phyloP scores from a whole-genome alignment of 306 rosid genomes.

The Lathyrus aphaca region DNA sequence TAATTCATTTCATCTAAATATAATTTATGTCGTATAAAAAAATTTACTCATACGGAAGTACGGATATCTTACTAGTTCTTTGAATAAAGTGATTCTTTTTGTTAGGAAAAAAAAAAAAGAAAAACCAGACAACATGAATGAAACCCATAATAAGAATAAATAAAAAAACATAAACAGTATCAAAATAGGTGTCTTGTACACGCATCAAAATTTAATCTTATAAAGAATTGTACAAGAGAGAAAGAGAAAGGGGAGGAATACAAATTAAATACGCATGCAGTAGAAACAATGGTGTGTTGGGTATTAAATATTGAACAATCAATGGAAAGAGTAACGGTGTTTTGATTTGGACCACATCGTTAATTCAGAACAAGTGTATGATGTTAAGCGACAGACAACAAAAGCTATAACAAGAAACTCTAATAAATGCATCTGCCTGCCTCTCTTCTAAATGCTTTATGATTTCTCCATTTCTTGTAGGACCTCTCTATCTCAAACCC shows the following conservation, averaged over 20 bases:
- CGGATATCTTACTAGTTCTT: too few relatives aligned
- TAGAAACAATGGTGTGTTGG: neutral
- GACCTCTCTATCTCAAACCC: constrained; percentile 17
- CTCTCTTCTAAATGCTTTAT: constrained; percentile 16
- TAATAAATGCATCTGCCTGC: constrained; percentile 43
- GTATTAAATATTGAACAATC: neutral
- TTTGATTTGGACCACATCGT: constrained; percentile 38
- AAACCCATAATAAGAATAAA: too few relatives aligned
- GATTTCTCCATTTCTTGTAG: constrained; percentile 25
- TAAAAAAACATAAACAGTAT: too few relatives aligned
- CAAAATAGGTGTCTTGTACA: too few relatives aligned
- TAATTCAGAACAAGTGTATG: constrained; percentile 21
- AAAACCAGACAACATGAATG: too few relatives aligned
- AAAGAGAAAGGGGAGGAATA: neutral
- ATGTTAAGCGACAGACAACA: constrained; percentile 34
- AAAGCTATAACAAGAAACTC: constrained; percentile 1
- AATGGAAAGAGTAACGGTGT: constrained; percentile 4
- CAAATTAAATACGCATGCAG: neutral
- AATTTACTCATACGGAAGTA: too few relatives aligned
- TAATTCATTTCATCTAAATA: too few relatives aligned
- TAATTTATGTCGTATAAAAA: too few relatives aligned
- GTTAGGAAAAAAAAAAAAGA: too few relatives aligned
- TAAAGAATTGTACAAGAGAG: too few relatives aligned
- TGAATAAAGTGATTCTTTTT: too few relatives aligned
- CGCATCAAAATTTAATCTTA: too few relatives aligned